Percentiles rank a stretch among this genome's conserved stretches.
These are phyloP conservation scores for Cladosporium sp. DNA, from an alignment of 2,329 filamentous ascomycete genomes.

Conservation along the genomic window DNA sequence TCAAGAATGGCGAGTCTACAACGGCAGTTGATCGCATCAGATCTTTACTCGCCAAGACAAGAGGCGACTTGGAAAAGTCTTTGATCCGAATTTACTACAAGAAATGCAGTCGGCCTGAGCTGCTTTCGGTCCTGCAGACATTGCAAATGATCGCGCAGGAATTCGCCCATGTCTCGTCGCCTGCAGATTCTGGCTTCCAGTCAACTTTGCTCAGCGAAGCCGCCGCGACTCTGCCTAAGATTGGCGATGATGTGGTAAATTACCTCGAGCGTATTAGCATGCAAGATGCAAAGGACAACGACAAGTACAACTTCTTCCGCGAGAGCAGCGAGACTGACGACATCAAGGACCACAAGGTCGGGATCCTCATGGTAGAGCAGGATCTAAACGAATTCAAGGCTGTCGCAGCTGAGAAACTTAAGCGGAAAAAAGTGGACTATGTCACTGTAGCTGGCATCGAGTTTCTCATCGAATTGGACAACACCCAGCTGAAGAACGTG, in stretches of 20 bases:
- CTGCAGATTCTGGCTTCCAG: conserved; percentile 66
- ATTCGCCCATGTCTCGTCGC: conserved; percentile 63
- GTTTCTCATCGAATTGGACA: conserved; percentile 88
- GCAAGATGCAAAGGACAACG: conserved; percentile 75
- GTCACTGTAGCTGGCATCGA: conserved; percentile 85
- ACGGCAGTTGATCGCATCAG: conserved; percentile 69
- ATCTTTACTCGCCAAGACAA: conserved; percentile 65
- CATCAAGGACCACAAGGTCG: conserved; percentile 85
- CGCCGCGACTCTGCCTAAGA: conserved; percentile 70
- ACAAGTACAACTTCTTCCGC: conserved; percentile 92
- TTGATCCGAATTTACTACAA: conserved; percentile 96
- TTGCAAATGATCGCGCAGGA: conserved; percentile 76
- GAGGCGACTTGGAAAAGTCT: conserved; percentile 83
- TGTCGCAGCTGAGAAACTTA: conserved; percentile 67
- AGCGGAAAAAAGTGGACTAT: conserved; percentile 69
- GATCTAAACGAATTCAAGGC: conserved; percentile 75
- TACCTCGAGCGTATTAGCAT: conserved; percentile 84
- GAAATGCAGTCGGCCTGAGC: conserved; percentile 85
- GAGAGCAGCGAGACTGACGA: conserved; percentile 83
- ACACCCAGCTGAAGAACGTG: conserved; percentile 75
- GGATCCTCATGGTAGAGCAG: conserved; percentile 87
- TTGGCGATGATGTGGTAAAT: conserved; percentile 65
- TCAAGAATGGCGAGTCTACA: conserved; percentile 65
- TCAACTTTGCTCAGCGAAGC: conserved; percentile 67
- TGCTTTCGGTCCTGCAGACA: conserved; percentile 78